Percentiles rank a stretch among this genome's conserved stretches.
These are phyloP conservation scores for Trichosporon coremiiforme DNA, from an alignment of 1,284 basidiomycete genomes.

Conservation along the genomic window DNA sequence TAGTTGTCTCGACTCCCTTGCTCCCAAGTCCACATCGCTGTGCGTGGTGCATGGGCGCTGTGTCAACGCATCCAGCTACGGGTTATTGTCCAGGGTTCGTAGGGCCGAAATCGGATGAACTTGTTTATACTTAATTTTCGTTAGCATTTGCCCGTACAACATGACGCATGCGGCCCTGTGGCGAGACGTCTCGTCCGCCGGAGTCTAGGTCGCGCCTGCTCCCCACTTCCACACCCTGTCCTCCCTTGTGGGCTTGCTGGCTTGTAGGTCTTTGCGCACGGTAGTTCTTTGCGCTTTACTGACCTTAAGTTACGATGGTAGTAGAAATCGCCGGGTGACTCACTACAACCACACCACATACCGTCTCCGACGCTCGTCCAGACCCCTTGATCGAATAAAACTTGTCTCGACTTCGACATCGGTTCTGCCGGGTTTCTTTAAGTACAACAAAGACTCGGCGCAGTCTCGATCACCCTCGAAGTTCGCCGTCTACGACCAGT, in stretches of 20 bases:
- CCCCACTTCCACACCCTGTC: not conserved
- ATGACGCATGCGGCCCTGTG: not conserved
- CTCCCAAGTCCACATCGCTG: not conserved
- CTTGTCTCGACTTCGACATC: not conserved
- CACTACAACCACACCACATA: not conserved
- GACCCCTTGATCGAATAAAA: not conserved
- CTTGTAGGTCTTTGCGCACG: conserved; percentile 1
- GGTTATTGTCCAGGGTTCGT: not conserved
- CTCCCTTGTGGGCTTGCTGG: conserved; percentile 2
- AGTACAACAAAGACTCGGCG: not conserved
- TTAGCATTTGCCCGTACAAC: not conserved
- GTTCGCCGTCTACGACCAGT: not conserved
- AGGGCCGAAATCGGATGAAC: conserved; percentile 8
- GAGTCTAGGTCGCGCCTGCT: not conserved
- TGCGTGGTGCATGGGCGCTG: not conserved
- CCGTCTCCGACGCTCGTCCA: not conserved
- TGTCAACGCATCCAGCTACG: not conserved
- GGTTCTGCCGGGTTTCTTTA: not conserved
- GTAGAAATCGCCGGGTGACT: not conserved
- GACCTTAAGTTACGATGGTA: not conserved
- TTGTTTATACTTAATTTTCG: not conserved
- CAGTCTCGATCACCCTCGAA: not conserved
- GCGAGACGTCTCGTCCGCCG: not conserved
- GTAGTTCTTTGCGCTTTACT: not conserved
- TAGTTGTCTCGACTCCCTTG: not conserved